phyloP scores from a whole-genome alignment of 306 rosid species.

The Citrullus mucosospermus region DNA sequence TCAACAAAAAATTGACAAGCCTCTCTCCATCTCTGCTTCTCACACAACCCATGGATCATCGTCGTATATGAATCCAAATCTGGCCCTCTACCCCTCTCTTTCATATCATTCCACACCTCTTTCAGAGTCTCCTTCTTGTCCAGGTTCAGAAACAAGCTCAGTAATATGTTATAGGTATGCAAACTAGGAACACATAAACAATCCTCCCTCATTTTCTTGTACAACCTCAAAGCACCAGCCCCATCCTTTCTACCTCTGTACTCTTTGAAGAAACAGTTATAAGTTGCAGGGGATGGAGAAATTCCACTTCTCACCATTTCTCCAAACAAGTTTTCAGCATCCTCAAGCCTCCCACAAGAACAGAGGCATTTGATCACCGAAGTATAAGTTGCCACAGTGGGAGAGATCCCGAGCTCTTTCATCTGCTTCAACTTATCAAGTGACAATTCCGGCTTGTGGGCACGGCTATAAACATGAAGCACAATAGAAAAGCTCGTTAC shows the following conservation, averaged over 20 bases:
- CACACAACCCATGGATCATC: conserved; percentile 64
- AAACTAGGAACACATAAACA: conserved; percentile 41
- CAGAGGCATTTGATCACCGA: conserved; percentile 76
- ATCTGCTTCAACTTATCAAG: conserved; percentile 59
- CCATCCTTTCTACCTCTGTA: conserved; percentile 62
- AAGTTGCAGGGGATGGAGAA: conserved; percentile 52
- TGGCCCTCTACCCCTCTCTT: conserved; percentile 50
- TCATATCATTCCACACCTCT: conserved; percentile 70
- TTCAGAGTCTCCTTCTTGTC: conserved; percentile 33
- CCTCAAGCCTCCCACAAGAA: conserved; percentile 69
- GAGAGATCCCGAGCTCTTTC: conserved; percentile 61
- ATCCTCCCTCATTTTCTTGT: conserved; percentile 58
- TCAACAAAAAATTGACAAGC: conserved; percentile 76
- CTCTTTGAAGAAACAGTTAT: conserved; percentile 76
- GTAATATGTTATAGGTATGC: conserved; percentile 50
- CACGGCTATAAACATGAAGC: conserved; percentile 88
- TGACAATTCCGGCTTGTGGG: conserved; percentile 61
- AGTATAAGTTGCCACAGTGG: conserved; percentile 59
- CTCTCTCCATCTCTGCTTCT: conserved; percentile 56
- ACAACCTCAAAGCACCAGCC: conserved; percentile 51
- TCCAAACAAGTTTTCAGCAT: conserved; percentile 52
- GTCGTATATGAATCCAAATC: conserved; percentile 70
- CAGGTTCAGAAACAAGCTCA: conserved; percentile 50
- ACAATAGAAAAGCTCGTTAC: conserved; percentile 71
- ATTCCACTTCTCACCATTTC: conserved; percentile 66